Evolutionary conservation across 2,329 filamentous ascomycete genomes (phyloP).

Genomic region (Colletotrichum echinochloae): DNA sequence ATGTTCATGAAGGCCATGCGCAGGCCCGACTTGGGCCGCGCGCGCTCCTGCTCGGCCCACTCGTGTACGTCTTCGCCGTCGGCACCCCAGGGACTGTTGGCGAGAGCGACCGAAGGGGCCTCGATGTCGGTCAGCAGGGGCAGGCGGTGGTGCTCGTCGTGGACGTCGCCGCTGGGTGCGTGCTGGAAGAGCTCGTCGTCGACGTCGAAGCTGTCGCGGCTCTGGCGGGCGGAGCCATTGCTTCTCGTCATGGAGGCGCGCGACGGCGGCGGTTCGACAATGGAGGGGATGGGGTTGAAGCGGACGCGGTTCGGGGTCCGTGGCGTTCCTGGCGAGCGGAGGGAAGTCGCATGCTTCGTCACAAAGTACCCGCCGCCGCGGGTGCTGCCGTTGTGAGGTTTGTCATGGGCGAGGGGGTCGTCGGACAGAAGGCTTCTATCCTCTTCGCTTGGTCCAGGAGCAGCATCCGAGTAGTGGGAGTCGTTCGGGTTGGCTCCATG

Average conservation of each 20-base stretch:
- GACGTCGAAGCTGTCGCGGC: slow-evolving; percentile 41
- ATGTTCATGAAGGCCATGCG: slow-evolving; percentile 98
- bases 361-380: slow-evolving; percentile 30
- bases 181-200: slow-evolving; percentile 40
- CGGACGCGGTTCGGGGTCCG: slow-evolving; percentile 79
- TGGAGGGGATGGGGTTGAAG: slow-evolving; percentile 71
- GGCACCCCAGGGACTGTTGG: slow-evolving; percentile 61
- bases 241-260: slow-evolving; percentile 37
- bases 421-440: slow-evolving; percentile 44
- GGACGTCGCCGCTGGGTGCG: slow-evolving; percentile 28
- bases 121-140: slow-evolving; percentile 87
- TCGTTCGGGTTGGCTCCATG: slow-evolving; percentile 40
- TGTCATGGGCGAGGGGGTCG: slow-evolving; percentile 41
- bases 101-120: slow-evolving; percentile 80
- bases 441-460: slow-evolving; percentile 40
- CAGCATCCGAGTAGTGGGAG: slow-evolving; percentile 36
- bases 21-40: slow-evolving; percentile 85
- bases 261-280: slow-evolving; percentile 46
- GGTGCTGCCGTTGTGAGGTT: slow-evolving; percentile 20
- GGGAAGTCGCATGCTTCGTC: slow-evolving; percentile 35
- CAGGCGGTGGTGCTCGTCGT: slow-evolving; percentile 60
- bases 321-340: slow-evolving; percentile 57
- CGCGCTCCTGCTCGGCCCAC: slow-evolving; percentile 66
- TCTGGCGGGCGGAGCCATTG: slow-evolving; percentile 28
- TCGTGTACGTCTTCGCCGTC: slow-evolving; percentile 58